Percentiles rank a stretch among this genome's conserved stretches.
Evolutionary conservation across 768 basidiomycete species (phyloP).

Genomic region (Coprinopsis strossmayeri): DNA sequence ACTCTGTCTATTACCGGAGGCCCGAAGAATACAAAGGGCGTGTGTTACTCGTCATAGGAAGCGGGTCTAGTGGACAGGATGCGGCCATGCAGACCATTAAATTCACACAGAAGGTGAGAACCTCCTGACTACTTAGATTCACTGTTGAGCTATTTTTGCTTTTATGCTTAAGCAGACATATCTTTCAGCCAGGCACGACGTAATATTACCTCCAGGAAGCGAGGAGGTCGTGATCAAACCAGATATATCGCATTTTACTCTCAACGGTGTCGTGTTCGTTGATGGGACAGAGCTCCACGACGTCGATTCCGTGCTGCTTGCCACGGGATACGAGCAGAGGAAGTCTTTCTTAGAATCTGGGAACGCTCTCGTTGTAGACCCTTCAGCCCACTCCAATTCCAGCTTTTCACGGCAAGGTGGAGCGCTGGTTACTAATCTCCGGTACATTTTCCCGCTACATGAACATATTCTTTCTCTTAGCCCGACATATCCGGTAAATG

Average conservation of each 20-base stretch:
- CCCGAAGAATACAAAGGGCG: constrained; percentile 35
- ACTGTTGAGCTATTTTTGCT: not conserved
- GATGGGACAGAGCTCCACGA: constrained; percentile 34
- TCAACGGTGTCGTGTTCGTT: constrained; percentile 34
- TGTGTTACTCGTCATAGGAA: constrained; percentile 39
- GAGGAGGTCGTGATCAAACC: constrained; percentile 29
- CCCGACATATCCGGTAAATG: constrained; percentile 38
- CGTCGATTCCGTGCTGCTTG: constrained; percentile 44
- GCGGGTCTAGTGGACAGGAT: constrained; percentile 45
- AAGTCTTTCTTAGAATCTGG: constrained; percentile 39
- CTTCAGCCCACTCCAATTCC: constrained; percentile 19
- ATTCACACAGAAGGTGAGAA: constrained; percentile 34
- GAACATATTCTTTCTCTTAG: constrained; percentile 47
- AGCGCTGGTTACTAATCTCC: constrained; percentile 37
- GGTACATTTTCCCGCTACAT: constrained; percentile 51
- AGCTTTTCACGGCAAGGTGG: constrained; percentile 11
- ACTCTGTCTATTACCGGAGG: constrained; percentile 48
- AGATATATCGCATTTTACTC: constrained; percentile 43
- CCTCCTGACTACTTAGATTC: not conserved
- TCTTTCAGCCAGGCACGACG: constrained; percentile 26
- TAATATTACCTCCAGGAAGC: constrained; percentile 13
- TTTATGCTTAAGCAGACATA: constrained; percentile 15
- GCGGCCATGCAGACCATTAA: constrained; percentile 33
- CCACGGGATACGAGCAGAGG: constrained; percentile 48
- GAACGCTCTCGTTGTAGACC: constrained; percentile 24